Evolutionary conservation across 1,284 basidiomycete genomes (phyloP).

Genomic region (Ganoderma leucocontextum): DNA sequence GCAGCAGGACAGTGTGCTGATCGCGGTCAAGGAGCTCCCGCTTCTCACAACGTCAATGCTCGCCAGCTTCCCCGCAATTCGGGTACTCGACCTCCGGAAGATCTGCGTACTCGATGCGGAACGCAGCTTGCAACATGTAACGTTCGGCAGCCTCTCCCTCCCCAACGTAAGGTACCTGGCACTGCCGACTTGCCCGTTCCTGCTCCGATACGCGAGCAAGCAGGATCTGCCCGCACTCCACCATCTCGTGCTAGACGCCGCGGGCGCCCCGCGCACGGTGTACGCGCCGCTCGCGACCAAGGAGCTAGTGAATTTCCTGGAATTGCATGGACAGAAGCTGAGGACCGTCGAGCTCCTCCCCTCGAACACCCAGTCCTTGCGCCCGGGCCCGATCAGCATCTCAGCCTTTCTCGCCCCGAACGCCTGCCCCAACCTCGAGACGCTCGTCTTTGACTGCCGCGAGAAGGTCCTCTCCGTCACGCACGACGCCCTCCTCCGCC

Average conservation of each 20-base stretch:
- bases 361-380: conserved; percentile 43
- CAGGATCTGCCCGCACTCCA: conserved; percentile 33
- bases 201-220: conserved; percentile 34
- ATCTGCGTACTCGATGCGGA: conserved; percentile 34
- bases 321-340: conserved; percentile 50
- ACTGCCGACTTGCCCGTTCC: conserved; percentile 32
- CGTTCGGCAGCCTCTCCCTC: conserved; percentile 23
- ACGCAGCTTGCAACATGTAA: conserved; percentile 27
- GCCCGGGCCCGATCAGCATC: conserved; percentile 46
- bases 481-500: conserved; percentile 15
- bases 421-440: conserved; percentile 54
- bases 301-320: conserved; percentile 48
- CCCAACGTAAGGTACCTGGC: conserved; percentile 33
- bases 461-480: conserved; percentile 32
- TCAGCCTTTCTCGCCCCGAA: conserved; percentile 51
- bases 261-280: conserved; percentile 25
- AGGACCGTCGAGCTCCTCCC: conserved; percentile 50
- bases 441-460: conserved; percentile 48
- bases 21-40: conserved; percentile 30
- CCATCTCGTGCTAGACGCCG: conserved; percentile 33
- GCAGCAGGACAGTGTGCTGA: conserved; percentile 34
- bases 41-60: conserved; percentile 29
- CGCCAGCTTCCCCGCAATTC: conserved; percentile 28
- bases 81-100: conserved; percentile 36
- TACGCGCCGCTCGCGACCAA: conserved; percentile 27